Evolutionary conservation across 257 asterid genomes (phyloP).

Genomic region (Solanum gracilifrons): DNA sequence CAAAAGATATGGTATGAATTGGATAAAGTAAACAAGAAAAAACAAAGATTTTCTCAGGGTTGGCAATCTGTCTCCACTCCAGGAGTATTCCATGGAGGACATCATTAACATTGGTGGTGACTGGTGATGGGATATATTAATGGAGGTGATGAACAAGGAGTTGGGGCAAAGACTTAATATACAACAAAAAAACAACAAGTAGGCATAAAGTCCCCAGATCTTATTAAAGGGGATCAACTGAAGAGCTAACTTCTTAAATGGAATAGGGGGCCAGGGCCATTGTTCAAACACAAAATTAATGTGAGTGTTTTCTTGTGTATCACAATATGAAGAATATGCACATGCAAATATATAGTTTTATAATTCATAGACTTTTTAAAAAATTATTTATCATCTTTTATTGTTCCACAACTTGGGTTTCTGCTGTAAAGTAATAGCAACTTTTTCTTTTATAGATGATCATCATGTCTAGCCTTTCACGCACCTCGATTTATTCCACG

Average conservation of each 20-base stretch:
- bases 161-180: neutral
- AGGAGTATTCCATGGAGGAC: neutral
- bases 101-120: conserved; percentile 1
- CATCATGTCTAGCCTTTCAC: too few species aligned
- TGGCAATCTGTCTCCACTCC: neutral
- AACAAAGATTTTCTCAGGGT: neutral
- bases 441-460: neutral
- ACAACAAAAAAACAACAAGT: neutral
- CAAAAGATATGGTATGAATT: neutral
- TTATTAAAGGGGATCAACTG: neutral
- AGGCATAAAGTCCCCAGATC: conserved; percentile 1
- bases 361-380: neutral
- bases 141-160: neutral
- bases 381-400: neutral
- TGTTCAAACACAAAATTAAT: neutral
- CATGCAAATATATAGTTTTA: neutral
- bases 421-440: neutral
- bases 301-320: neutral
- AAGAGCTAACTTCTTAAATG: neutral
- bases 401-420: neutral
- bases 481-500: neutral
- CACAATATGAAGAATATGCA: neutral
- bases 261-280: neutral
- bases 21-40: neutral
- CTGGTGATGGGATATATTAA: neutral